Base-by-base conservation (phyloP, 2,329 filamentous ascomycete genomes). In the Escovopsis sp. region DNA sequence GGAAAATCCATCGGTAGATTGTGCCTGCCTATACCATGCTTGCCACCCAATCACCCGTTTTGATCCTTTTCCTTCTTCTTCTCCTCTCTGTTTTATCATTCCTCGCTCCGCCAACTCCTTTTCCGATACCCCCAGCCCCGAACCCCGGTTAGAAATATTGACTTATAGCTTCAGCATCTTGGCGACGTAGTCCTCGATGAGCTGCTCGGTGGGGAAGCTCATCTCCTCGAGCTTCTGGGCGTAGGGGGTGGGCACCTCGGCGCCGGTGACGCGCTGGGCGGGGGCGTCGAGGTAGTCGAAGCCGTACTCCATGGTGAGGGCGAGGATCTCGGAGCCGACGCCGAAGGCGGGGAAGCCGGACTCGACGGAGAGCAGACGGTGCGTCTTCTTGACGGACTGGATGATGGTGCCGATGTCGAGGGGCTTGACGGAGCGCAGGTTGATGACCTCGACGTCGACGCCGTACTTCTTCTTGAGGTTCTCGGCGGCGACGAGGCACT, bases 351-450 rank as follows among this genome's bases (percentile, higher is more conserved):
- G 91, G 77, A 88, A 98, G 50, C 89, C 91, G 43, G 87, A 95
- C 68, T 96, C 89, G 53, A 98, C 86, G 35, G 79, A 79, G 63
- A 98, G 74, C 48, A 98, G 77, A 57, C 82, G 84, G 62, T 84
- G 82, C 14, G 91, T 98, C 81, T 98, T 98, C 84, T 98, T 96
- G 61, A 98, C 81, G 11, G 88, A 95, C 64, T 93, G 87, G 65
- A 96, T 73, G 57, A 98, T 96, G 51, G 86, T 75, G 66, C 96
- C 88, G 45, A 98, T 74, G 57, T 98, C 91, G 51, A 98, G 76
- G 35, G 91, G 91, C 75, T 96, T 98, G 68, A 98, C 70, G 52
- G 88, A 95, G 57, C 91, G 87, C 58, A 98, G 79, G 74, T 98
- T 98, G 74, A 98, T 83, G 50, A 98, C 91, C 69, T 98, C 91